These are phyloP conservation scores for Xylaria acuta DNA, from an alignment of 495 filamentous ascomycete genomes.

Conservation along the genomic window DNA sequence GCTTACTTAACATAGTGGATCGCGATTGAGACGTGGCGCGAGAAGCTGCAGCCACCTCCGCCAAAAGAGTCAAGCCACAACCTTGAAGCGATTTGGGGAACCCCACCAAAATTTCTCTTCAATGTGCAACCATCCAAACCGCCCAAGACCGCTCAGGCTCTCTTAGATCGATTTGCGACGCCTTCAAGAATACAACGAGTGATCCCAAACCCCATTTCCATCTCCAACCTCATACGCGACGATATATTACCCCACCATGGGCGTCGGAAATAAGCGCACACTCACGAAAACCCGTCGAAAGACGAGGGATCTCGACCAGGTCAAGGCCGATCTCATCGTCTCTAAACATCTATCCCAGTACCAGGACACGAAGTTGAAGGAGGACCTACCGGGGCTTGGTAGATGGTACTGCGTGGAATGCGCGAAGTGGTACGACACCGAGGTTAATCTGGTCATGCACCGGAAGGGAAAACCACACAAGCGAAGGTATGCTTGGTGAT, in stretches of 20 bases:
- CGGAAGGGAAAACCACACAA: conserved; percentile 90
- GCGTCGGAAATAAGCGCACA: conserved; percentile 59
- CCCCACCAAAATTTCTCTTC: conserved; percentile 42
- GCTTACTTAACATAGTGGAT: too few relatives aligned
- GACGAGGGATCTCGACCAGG: conserved; percentile 82
- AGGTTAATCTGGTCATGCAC: conserved; percentile 76
- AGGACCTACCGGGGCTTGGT: conserved; percentile 87
- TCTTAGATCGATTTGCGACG: background rate
- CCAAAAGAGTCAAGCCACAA: background rate
- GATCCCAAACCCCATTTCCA: background rate
- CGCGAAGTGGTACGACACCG: conserved; percentile 93
- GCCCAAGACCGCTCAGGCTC: background rate
- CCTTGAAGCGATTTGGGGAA: conserved; percentile 9
- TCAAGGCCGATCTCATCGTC: conserved; percentile 77
- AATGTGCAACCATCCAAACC: background rate
- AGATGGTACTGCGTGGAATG: conserved; percentile 90
- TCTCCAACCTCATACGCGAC: background rate
- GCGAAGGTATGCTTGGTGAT: conserved; percentile 65
- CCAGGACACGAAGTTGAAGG: conserved; percentile 77
- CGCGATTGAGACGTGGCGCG: background rate
- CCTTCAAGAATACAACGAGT: background rate
- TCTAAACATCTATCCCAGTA: conserved; percentile 78
- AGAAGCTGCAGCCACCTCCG: conserved; percentile 9
- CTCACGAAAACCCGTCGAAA: conserved; percentile 66
- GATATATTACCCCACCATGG: conserved; percentile 36